phyloP scores from a whole-genome alignment of 75 land plant genomes.

The Selaginella moellendorffii region DNA sequence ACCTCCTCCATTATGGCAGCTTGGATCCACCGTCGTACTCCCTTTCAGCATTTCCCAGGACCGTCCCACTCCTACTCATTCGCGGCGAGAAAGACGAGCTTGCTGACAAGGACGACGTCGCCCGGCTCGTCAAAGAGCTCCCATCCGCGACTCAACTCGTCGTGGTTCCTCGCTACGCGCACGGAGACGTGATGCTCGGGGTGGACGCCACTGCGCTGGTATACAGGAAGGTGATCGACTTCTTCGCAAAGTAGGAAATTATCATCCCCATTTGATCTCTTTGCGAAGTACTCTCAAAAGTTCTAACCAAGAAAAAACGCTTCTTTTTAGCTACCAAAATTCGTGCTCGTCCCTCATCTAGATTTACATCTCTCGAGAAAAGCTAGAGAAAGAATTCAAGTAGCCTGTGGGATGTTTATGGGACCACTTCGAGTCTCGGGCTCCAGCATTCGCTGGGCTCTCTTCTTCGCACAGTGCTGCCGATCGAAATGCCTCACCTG shows the following conservation, averaged over 20 bases:
- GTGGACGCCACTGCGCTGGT: no score
- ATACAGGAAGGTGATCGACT: no score
- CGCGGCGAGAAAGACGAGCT: slow-evolving; percentile 3
- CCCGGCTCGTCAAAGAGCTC: background rate
- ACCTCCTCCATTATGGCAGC: background rate
- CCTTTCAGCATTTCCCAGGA: background rate
- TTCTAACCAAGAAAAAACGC: no score
- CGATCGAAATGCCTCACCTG: slow-evolving; percentile 95
- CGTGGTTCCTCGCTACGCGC: background rate
- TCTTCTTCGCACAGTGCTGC: slow-evolving; percentile 50
- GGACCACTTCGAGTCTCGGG: slow-evolving; percentile 51
- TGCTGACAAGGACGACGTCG: background rate
- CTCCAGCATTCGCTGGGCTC: slow-evolving; percentile 57
- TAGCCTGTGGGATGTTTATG: slow-evolving; percentile 40
- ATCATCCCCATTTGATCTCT: no score
- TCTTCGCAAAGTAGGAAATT: no score
- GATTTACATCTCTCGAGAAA: no score
- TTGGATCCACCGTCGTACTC: background rate
- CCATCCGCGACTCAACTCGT: background rate
- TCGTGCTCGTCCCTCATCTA: no score
- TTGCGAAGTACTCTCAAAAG: no score
- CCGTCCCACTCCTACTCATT: background rate
- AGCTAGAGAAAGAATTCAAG: no score
- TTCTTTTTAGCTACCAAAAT: no score
- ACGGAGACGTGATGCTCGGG: background rate